Evolutionary conservation across 2,329 filamentous ascomycete genomes (phyloP).

Genomic region (Pezicula neosporulosa): DNA sequence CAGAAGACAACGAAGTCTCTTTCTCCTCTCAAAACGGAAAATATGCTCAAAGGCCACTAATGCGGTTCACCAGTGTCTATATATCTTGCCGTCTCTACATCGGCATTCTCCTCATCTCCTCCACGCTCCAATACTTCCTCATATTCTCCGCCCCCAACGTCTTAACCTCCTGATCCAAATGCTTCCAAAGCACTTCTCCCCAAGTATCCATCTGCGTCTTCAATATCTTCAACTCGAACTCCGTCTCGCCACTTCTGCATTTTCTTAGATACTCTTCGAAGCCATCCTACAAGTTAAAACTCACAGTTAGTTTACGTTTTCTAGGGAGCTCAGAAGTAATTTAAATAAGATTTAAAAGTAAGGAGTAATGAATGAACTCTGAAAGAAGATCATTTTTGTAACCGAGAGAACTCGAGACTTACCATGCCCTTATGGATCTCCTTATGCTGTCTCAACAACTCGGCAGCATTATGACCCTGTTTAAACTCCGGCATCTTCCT

Average conservation of each 20-base stretch:
- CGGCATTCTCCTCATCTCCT: slow-evolving; percentile 69
- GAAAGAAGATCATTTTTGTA: no score
- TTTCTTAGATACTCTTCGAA: slow-evolving; percentile 62
- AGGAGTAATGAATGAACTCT: no score
- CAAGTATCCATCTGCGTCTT: slow-evolving; percentile 73
- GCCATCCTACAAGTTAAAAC: slow-evolving; percentile 36
- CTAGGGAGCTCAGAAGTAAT: no score
- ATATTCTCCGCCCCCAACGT: slow-evolving; percentile 82
- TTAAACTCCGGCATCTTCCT: slow-evolving; percentile 76
- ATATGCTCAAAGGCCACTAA: no score
- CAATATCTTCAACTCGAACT: slow-evolving; percentile 55
- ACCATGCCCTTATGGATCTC: slow-evolving; percentile 71
- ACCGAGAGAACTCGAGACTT: no score
- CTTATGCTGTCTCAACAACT: slow-evolving; percentile 71
- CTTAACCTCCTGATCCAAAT: slow-evolving; percentile 81
- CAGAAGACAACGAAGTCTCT: no score
- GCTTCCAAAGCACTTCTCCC: slow-evolving; percentile 74
- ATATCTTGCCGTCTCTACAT: slow-evolving; percentile 50
- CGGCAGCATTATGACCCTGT: slow-evolving; percentile 44
- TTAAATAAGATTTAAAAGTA: no score
- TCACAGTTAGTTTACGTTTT: no score
- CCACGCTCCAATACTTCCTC: slow-evolving; percentile 74
- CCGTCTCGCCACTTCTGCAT: slow-evolving; percentile 60
- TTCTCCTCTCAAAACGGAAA: no score
- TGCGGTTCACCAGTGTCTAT: neutral